Evolutionary conservation across 1,284 basidiomycete genomes (phyloP).

Genomic region (Melampsora americana): DNA sequence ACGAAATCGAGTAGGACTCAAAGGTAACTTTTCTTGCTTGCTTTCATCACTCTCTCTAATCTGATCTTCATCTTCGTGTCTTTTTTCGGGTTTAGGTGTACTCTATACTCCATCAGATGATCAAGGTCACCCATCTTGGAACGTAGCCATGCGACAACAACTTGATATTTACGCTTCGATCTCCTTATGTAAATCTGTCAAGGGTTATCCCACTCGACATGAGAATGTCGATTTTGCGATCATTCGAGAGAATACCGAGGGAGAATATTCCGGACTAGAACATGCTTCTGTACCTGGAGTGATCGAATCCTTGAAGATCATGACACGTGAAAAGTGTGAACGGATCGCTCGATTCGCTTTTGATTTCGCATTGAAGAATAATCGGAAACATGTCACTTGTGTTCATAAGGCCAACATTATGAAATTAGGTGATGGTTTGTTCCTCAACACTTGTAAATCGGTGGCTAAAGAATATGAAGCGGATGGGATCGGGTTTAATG

Average conservation of each 20-base stretch:
- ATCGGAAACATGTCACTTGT: conserved; percentile 97
- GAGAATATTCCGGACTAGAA: conserved; percentile 98
- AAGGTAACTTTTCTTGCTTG: too few species aligned
- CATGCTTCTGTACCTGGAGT: conserved; percentile 98
- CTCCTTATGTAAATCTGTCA: conserved; percentile 86
- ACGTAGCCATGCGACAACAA: conserved; percentile 98
- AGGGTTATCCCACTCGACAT: conserved; percentile 95
- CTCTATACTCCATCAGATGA: conserved; percentile 97
- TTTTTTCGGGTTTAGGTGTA: conserved; percentile 66
- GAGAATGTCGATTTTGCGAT: conserved; percentile 96
- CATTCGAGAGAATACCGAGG: conserved; percentile 99
- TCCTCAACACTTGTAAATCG: conserved; percentile 95
- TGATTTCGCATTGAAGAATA: conserved; percentile 98
- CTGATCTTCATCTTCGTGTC: conserved; percentile 47
- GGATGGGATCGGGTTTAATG: conserved; percentile 85
- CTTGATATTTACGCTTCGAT: conserved; percentile 95
- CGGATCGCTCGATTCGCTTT: conserved; percentile 97
- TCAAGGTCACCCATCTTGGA: conserved; percentile 97
- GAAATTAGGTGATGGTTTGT: conserved; percentile 99
- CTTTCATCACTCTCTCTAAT: too few species aligned
- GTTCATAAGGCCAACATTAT: conserved; percentile 99
- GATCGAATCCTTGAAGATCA: conserved; percentile 97
- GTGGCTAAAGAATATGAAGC: conserved; percentile 91
- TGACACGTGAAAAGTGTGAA: conserved; percentile 90
- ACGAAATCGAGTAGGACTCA: conserved; percentile 95